Evolutionary conservation across 2,329 filamentous ascomycete species (phyloP).

Genomic region (Zymoseptoria passerinii): DNA sequence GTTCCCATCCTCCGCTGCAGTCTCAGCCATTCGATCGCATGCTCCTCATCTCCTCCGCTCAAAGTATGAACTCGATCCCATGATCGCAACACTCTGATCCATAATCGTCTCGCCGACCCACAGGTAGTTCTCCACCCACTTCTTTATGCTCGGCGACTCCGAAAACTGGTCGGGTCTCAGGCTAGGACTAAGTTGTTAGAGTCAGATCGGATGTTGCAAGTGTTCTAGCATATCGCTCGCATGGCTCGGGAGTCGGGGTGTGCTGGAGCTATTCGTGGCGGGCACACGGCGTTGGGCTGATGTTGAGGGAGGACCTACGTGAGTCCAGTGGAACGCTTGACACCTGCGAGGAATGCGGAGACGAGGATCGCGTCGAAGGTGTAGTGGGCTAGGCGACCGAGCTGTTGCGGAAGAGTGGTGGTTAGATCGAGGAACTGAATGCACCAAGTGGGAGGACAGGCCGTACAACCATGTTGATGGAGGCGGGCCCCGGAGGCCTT

Average conservation of each 20-base stretch:
- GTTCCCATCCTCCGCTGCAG: background rate
- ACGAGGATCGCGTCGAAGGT: conserved; percentile 94
- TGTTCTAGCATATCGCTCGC: background rate
- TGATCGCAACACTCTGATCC: conserved; percentile 90
- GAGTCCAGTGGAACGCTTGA: conserved; percentile 93
- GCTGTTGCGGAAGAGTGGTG: conserved; percentile 56
- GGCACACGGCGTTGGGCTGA: background rate
- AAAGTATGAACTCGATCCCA: conserved; percentile 82
- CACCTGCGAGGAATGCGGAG: conserved; percentile 90
- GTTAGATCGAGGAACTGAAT: background rate
- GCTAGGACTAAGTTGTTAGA: conserved; percentile 58
- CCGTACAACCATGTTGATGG: background rate
- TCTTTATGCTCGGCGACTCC: conserved; percentile 73
- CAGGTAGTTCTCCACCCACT: conserved; percentile 89
- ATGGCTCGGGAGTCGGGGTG: background rate
- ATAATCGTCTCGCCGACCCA: conserved; percentile 96
- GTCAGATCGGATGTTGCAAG: conserved; percentile 6
- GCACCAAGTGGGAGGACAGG: background rate
- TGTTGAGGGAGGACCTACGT: conserved; percentile 60
- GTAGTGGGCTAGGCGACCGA: conserved; percentile 89
- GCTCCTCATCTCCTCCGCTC: conserved; percentile 66
- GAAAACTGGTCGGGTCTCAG: conserved; percentile 78
- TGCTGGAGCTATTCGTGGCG: background rate
- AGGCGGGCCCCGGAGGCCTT: background rate
- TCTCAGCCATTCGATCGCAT: background rate